These are phyloP conservation scores for Mycena rebaudengoi DNA, from an alignment of 768 basidiomycete genomes.

Conservation along the genomic window DNA sequence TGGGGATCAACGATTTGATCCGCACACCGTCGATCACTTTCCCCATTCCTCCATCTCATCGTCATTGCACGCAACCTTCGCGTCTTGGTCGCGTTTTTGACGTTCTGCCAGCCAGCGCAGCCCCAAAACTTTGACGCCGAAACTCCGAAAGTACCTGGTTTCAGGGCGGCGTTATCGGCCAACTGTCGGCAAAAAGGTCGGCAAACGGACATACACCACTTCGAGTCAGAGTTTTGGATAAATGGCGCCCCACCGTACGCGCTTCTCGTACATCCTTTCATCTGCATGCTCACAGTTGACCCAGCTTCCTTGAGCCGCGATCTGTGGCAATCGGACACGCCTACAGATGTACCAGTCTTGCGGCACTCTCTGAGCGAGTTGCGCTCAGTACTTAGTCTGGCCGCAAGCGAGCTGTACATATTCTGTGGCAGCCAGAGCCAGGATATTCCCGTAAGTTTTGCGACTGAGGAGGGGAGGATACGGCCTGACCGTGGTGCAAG, in stretches of 20 bases:
- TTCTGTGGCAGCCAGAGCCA: constrained; percentile 85
- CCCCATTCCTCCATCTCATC: no score
- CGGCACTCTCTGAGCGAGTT: constrained; percentile 77
- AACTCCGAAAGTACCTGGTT: no score
- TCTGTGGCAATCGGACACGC: constrained; percentile 47
- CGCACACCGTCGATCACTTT: no score
- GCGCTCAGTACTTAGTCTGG: constrained; percentile 77
- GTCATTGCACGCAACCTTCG: no score
- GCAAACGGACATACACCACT: neutral
- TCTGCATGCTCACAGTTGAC: constrained; percentile 10
- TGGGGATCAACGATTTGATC: no score
- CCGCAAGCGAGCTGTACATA: constrained; percentile 75
- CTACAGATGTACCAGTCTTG: constrained; percentile 52
- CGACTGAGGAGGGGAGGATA: neutral
- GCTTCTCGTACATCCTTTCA: neutral
- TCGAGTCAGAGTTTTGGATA: constrained; percentile 8
- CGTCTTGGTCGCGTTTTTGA: no score
- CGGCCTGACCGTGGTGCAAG: constrained; percentile 47
- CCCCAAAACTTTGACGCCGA: no score
- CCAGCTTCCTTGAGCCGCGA: constrained; percentile 69
- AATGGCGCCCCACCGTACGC: constrained; percentile 27
- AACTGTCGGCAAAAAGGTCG: no score
- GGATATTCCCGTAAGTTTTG: constrained; percentile 71
- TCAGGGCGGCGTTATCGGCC: no score
- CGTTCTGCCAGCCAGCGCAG: no score